A percentile compares a stretch with the other conserved stretches of the same genome.
phyloP scores from a whole-genome alignment of 2,329 filamentous ascomycete genomes.

The Pezicula radicicola region DNA sequence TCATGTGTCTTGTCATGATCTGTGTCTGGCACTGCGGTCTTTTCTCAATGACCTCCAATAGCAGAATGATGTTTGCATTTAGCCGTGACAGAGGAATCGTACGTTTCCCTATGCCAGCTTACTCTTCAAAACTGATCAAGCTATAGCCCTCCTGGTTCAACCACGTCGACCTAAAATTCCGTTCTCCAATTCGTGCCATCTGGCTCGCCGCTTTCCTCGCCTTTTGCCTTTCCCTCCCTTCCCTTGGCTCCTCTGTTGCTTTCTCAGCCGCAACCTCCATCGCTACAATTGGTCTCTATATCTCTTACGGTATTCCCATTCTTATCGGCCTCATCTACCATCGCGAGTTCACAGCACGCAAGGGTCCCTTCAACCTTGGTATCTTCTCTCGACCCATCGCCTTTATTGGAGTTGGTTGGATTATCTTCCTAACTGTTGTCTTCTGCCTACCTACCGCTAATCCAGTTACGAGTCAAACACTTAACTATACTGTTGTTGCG shows the following conservation, averaged over 20 bases:
- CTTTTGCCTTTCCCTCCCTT: slow-evolving; percentile 53
- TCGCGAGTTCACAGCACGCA: slow-evolving; percentile 42
- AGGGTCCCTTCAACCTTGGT: slow-evolving; percentile 54
- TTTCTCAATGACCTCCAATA: slow-evolving; percentile 55
- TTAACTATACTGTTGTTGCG: slow-evolving; percentile 58
- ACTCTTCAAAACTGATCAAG: not conserved
- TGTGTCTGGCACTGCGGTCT: slow-evolving; percentile 61
- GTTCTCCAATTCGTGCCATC: slow-evolving; percentile 48
- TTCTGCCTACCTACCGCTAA: slow-evolving; percentile 56
- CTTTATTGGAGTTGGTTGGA: slow-evolving; percentile 46
- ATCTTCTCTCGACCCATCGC: slow-evolving; percentile 44
- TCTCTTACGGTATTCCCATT: slow-evolving; percentile 56
- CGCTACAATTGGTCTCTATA: slow-evolving; percentile 55
- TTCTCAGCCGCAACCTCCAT: slow-evolving; percentile 57
- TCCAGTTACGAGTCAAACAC: slow-evolving; percentile 51
- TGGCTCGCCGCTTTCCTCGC: slow-evolving; percentile 52
- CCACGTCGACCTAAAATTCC: slow-evolving; percentile 46
- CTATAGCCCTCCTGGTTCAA: slow-evolving; percentile 47
- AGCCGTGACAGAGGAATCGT: slow-evolving; percentile 50
- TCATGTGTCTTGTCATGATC: slow-evolving; percentile 54
- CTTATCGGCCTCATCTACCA: slow-evolving; percentile 51
- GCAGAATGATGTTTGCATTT: slow-evolving; percentile 59
- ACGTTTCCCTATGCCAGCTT: slow-evolving; percentile 11
- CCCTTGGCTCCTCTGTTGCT: slow-evolving; percentile 50
- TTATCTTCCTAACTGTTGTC: slow-evolving; percentile 51